These are phyloP conservation scores for Cytospora mali DNA, from an alignment of 2,329 filamentous ascomycete species.

Conservation along the genomic window DNA sequence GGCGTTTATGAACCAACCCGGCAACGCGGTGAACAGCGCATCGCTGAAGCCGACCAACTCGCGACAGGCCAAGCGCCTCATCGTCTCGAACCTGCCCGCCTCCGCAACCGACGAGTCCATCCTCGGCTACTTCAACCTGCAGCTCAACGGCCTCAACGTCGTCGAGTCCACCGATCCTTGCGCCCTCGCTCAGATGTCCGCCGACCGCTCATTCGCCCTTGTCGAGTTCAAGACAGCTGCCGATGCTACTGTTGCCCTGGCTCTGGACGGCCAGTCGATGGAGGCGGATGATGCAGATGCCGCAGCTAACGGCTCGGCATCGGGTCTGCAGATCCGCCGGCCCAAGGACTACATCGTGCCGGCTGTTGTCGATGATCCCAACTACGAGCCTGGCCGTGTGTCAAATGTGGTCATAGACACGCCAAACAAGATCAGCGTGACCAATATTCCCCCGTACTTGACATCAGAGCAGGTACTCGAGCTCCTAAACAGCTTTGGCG, in stretches of 20 bases:
- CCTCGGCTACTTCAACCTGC: constrained; percentile 88
- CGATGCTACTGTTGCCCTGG: constrained; percentile 89
- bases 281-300: constrained; percentile 69
- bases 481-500: constrained; percentile 86
- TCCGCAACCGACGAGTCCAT: constrained; percentile 75
- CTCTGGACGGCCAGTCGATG: constrained; percentile 88
- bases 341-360: constrained; percentile 98
- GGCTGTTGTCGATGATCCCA: constrained; percentile 70
- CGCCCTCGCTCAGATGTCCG: constrained; percentile 77
- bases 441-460: constrained; percentile 85
- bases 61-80: constrained; percentile 88
- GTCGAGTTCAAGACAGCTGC: constrained; percentile 86
- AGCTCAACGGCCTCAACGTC: constrained; percentile 95
- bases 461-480: constrained; percentile 91
- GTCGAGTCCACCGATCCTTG: constrained; percentile 84
- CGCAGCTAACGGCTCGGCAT: constrained; percentile 48
- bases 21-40: constrained; percentile 69
- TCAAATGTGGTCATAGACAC: constrained; percentile 85
- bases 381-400: constrained; percentile 75
- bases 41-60: constrained; percentile 90
- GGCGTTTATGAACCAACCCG: constrained; percentile 91
- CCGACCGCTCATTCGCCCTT: constrained; percentile 78
- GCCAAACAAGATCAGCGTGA: constrained; percentile 91
- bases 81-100: constrained; percentile 80
- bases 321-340: constrained; percentile 74